These are phyloP conservation scores for Saccharomycopsis phalli DNA, from an alignment of 1,139 yeast species.

Conservation along the genomic window DNA sequence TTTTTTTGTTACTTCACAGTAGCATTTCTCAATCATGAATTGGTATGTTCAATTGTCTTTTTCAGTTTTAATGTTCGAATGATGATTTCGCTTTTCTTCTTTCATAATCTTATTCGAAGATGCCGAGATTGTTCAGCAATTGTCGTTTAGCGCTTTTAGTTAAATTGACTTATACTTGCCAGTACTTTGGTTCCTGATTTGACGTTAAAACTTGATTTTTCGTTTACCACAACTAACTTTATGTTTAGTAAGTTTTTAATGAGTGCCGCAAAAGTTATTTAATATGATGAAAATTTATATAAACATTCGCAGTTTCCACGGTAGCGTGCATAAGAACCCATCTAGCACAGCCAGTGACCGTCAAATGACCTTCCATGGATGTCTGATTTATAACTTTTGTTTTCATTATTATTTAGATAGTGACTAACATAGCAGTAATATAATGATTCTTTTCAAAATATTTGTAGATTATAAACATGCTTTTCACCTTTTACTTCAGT, in stretches of 20 bases:
- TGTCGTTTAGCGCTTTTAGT: slow-evolving; percentile 10
- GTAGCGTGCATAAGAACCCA: slow-evolving; percentile 21
- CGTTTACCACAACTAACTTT: background rate
- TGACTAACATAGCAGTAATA: background rate
- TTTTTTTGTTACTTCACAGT: too few relatives aligned
- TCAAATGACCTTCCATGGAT: slow-evolving; percentile 34
- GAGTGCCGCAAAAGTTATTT: background rate
- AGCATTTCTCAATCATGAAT: too few relatives aligned
- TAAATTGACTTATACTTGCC: slow-evolving; percentile 21
- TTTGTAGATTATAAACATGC: too few relatives aligned
- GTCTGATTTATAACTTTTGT: slow-evolving; percentile 27
- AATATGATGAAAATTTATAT: slow-evolving; percentile 19
- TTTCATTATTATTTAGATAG: background rate
- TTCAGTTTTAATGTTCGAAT: slow-evolving; percentile 4
- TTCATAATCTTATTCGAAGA: slow-evolving; percentile 20
- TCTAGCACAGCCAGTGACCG: slow-evolving; percentile 21
- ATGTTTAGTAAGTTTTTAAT: background rate
- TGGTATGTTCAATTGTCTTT: too few relatives aligned
- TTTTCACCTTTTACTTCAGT: too few relatives aligned
- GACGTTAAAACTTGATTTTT: background rate
- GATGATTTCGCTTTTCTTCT: slow-evolving; percentile 21
- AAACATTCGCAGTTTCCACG: slow-evolving; percentile 22
- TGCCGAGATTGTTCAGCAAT: slow-evolving; percentile 19
- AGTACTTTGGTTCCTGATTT: slow-evolving; percentile 21
- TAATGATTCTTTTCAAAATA: background rate